Conservation (phyloP, 257 asterid species). For the Cruciata laevipes region DNA sequence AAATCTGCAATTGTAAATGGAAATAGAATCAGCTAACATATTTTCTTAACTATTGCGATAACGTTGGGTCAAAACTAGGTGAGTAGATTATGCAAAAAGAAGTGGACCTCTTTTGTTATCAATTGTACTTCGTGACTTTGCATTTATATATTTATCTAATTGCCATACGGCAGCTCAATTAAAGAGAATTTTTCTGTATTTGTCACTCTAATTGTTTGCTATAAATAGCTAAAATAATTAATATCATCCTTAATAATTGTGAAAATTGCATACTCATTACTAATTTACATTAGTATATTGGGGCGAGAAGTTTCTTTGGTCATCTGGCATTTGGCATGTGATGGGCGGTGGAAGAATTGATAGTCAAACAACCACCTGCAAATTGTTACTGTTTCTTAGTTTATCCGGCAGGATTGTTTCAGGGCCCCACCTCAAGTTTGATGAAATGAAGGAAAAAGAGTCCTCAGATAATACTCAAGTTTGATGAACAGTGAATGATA, state of each 20-base stretch:
- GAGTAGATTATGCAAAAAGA: not conserved
- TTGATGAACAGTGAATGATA: not conserved
- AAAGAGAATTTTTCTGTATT: not conserved
- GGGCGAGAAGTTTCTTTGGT: not conserved
- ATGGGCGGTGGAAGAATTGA: slow-evolving; percentile 8
- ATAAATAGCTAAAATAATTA: no score
- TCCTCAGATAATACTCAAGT: not conserved
- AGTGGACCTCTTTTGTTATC: no score
- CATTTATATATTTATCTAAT: no score
- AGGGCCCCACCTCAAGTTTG: slow-evolving; percentile 5
- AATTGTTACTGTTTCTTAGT: not conserved
- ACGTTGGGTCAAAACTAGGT: not conserved
- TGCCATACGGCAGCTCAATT: not conserved
- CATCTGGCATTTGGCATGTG: slow-evolving; percentile 8
- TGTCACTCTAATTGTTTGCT: not conserved
- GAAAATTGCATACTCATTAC: not conserved
- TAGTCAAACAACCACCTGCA: not conserved
- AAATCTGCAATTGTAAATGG: slow-evolving; percentile 1
- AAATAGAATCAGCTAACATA: not conserved
- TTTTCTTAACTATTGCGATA: not conserved
- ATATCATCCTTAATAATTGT: no score
- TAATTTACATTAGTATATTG: no score
- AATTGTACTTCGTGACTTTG: no score
- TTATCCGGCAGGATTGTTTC: not conserved
- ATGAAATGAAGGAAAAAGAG: not conserved